phyloP scores from a whole-genome alignment of 1,139 yeast species.

The Hansenula lynferdii region DNA sequence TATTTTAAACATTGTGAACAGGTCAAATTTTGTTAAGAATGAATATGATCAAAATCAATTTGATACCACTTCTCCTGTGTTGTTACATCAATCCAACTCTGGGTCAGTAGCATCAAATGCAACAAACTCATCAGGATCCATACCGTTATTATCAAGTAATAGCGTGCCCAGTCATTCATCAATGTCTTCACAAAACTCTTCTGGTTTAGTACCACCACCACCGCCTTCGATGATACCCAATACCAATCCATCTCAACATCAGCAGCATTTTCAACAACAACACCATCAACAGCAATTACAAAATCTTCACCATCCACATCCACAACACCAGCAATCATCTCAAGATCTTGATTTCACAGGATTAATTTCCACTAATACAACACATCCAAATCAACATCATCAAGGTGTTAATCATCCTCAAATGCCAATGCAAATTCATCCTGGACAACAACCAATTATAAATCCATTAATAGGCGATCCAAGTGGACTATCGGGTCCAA shows the following conservation, averaged over 20 bases:
- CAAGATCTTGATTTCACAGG: neutral
- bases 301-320: constrained; percentile 6
- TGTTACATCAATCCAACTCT: neutral
- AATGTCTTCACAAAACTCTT: constrained; percentile 1
- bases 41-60: neutral
- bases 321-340: constrained; percentile 2
- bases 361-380: constrained; percentile 1
- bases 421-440: neutral
- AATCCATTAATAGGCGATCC: neutral
- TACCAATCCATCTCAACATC: constrained; percentile 5
- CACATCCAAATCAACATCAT: neutral
- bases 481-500: neutral
- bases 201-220: constrained; percentile 5
- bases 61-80: neutral
- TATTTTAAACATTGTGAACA: constrained; percentile 11
- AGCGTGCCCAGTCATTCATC: constrained; percentile 1
- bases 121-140: neutral
- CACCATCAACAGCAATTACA: constrained; percentile 1
- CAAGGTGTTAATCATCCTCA: neutral
- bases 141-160: neutral
- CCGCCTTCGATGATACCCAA: neutral
- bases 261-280: constrained; percentile 3
- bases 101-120: neutral
- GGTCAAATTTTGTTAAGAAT: constrained; percentile 10
- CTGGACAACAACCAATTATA: neutral